phyloP scores from a whole-genome alignment of 768 basidiomycete genomes.

The Phaeotremella fagi region DNA sequence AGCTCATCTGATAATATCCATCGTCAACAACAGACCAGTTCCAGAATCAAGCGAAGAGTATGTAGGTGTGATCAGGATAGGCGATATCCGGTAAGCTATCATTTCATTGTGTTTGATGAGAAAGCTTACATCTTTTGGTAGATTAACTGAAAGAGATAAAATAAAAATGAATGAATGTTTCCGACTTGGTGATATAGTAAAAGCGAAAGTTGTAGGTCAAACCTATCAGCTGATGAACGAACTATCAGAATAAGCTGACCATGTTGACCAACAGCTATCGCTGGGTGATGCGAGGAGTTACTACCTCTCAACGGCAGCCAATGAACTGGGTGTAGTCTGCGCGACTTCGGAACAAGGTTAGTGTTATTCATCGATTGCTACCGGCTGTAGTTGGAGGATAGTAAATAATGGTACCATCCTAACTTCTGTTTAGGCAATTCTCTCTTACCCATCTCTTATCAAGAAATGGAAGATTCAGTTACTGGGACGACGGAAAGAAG shows the following conservation, averaged over 20 bases:
- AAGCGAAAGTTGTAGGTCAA: constrained; percentile 45
- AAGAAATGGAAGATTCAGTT: constrained; percentile 50
- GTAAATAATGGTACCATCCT: too few relatives aligned
- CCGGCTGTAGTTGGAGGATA: too few relatives aligned
- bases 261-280: constrained; percentile 33
- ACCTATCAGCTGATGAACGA: background rate
- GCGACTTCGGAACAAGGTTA: constrained; percentile 46
- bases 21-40: constrained; percentile 43
- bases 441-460: constrained; percentile 48
- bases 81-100: constrained; percentile 40
- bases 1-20: constrained; percentile 43
- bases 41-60: constrained; percentile 46
- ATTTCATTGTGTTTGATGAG: background rate
- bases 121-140: background rate
- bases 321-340: constrained; percentile 48
- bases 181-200: constrained; percentile 48
- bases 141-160: constrained; percentile 42
- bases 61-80: constrained; percentile 45
- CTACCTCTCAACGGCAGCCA: constrained; percentile 48
- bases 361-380: too few relatives aligned
- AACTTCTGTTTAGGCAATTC: constrained; percentile 45
- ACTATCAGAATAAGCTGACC: too few relatives aligned
- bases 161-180: constrained; percentile 48
- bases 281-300: constrained; percentile 49
- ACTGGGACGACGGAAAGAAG: constrained; percentile 47